Evolutionary conservation across 768 basidiomycete genomes (phyloP), one percentile per base, ranked within the genome.

Genomic region (Aureoboletus auriporus): DNA sequence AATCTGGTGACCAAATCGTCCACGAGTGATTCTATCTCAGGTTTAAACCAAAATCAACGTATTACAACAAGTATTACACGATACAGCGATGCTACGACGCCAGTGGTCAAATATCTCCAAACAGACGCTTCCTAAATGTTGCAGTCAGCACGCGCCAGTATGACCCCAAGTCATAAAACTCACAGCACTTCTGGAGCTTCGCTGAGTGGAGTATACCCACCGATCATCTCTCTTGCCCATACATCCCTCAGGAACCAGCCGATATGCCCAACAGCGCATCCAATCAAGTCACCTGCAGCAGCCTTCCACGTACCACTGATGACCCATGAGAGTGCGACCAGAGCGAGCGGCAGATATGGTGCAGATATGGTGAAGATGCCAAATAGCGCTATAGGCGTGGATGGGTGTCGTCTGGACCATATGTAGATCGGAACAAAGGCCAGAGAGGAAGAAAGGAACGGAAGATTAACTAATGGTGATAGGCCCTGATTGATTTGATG

Each of bases 391-490:
- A 99, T 93, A n/a, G 92, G 91, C 4, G 93, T 91, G 5, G 86
- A 83, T 4, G 95, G 93, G 64, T 99, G 95, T 17, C 93, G 78
- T 45, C 95, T 75, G 14, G 93, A 93, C 96, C 96, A 99, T 51
- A 98, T 75, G 66, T 99, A 99, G 35, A 97, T 96, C 4, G 95
- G 88, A 3, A 95, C 90, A 61, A 95, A 96, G 1, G 93, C 93
- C 28, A 95, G 79, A 0, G 93, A 84, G 0, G 92, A 89, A 5
- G 93, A 94, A 39, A 97, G 83, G 73, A 96, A 95, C 0, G 93
- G 93, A 13, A 94, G 79, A 54, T 91, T 93, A 62, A 96, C 83
- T 10, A 94, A 75, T 0, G 93, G 92, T 0, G 93, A 93, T 6
- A 95, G 75, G 17, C 73, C 75, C 84, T 94, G 62, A 43, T 33